Evolutionary conservation across 805 yeast species (phyloP), one percentile per base, ranked within the genome.

Genomic region (Ogataea paraovalis): DNA sequence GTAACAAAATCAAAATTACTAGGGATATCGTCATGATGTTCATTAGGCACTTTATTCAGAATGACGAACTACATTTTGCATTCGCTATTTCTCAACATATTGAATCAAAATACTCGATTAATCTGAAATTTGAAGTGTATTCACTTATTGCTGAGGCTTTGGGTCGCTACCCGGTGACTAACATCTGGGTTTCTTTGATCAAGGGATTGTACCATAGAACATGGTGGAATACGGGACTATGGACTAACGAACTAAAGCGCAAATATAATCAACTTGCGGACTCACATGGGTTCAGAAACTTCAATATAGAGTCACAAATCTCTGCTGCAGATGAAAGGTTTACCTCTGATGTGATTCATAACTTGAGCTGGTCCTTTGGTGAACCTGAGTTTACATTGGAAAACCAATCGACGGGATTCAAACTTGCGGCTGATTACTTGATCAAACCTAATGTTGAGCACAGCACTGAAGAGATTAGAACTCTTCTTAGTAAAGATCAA

Each of bases 41-140:
- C 12, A 34, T 34, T 18, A 22, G 36, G n/a, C 25, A 40, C 16
- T 34, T 45, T 16, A 28, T 34, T 30, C 37, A 22, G 27, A 33
- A 22, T 10, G 41, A 45, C 30, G 21, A 45, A 32, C 23, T 39
- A 5, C 38, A 45, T 36, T 45, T 45, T 45, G 44, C 44, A 10
- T 12, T 32, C 14, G 21, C 40, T 16, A 34, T 27, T 19, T 19
- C 22, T 9, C 33, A 34, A 10, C n/a, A 25, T 14, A 20, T 45
- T 25, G 28, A 16, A 21, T 21, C 22, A n/a, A 13, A 13, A n/a
- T 21, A 23, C 44, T 21, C 27, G 3, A 9, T 34, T 21, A 41
- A 45, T 25, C 22, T 40, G 14, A 33, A 34, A 27, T 45, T 28
- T 21, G 37, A 16, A 19, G 41, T 32, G 36, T 40, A 21, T 23